Evolutionary conservation across 331 rosid species (phyloP), one percentile per base, ranked within the genome.

Genomic region (Pyrus hybrid): DNA sequence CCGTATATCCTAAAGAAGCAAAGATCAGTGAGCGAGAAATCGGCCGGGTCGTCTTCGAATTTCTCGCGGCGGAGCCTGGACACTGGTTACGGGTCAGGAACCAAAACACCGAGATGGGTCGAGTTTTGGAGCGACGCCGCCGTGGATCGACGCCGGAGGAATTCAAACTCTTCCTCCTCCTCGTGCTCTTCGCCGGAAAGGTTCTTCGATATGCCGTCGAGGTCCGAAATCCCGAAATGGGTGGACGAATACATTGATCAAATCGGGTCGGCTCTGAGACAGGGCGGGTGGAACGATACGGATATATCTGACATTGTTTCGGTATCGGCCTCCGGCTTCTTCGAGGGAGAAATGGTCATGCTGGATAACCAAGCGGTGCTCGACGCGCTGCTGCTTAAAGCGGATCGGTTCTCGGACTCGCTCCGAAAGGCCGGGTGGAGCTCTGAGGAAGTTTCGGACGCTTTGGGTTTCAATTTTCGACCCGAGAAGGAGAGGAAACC

Each of bases 71-170:
- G 96, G 76, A 94, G 99, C 76, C 88, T 94, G 4, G 99, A 94
- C 78, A 21, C 69, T 0, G 87, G 86, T 22, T 28, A 67, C 30
- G 81, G 76, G 8, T 62, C 86, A 25, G 93, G 89, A 22, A 89
- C 89, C 2, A 87, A 91, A 74, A 92, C 96, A n/a, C 99, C 99
- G 28, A 70, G 99, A 80, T 94, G 99, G 99, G 99, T 94, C 11
- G 99, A 94, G 80, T 94, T 94, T 69, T 94, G 99, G 99, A 87
- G 88, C 30, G 99, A 94, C 69, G 99, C 97, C 0, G 96, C 96
- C 9, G 87, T 86, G 5, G 96, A 87, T 70, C 87, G 93, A 0
- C 90, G 97, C 65, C 82, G 93, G 74, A 86, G 97, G 16, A 87
- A 83, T 76, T 91, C 93, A 7, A 86, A 83, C 73, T 91, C 95